Percentiles rank a stretch among this genome's conserved stretches.
phyloP scores from a whole-genome alignment of 768 basidiomycete genomes.

The Phlebiopsis gigantea region DNA sequence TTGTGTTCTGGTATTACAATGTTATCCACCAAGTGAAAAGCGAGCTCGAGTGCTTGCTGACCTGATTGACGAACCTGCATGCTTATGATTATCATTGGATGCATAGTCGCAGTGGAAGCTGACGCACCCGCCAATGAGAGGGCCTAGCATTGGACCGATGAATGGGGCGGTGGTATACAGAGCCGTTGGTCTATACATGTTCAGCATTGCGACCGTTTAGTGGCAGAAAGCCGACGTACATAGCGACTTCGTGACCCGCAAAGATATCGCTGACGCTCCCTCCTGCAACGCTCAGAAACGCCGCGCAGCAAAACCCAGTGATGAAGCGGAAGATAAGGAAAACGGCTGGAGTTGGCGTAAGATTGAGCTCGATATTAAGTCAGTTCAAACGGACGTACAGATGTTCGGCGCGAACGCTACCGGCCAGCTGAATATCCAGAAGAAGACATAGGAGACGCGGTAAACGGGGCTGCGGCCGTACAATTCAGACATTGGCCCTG shows the following conservation, averaged over 20 bases:
- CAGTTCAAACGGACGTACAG: slow-evolving; percentile 33
- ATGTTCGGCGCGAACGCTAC: slow-evolving; percentile 70
- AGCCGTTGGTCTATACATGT: slow-evolving; percentile 43
- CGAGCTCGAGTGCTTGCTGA: slow-evolving; percentile 3
- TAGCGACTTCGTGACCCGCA: slow-evolving; percentile 47
- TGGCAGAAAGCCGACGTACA: slow-evolving; percentile 32
- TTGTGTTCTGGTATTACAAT: slow-evolving; percentile 35
- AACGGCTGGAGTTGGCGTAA: slow-evolving; percentile 33
- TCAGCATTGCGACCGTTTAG: neutral
- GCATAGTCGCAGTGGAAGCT: neutral
- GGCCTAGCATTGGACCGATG: slow-evolving; percentile 52
- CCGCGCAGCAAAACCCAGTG: slow-evolving; percentile 48
- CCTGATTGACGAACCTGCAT: slow-evolving; percentile 56
- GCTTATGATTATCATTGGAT: too few species aligned
- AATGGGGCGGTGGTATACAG: slow-evolving; percentile 51
- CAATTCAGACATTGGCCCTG: slow-evolving; percentile 41
- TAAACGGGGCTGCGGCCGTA: slow-evolving; percentile 63
- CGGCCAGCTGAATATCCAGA: slow-evolving; percentile 62
- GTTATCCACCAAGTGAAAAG: neutral
- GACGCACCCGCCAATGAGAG: slow-evolving; percentile 53
- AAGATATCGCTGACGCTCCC: slow-evolving; percentile 59
- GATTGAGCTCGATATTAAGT: neutral
- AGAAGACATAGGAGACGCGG: slow-evolving; percentile 50
- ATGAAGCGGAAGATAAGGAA: slow-evolving; percentile 59
- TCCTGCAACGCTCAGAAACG: slow-evolving; percentile 59